A percentile compares a stretch with the other conserved stretches of the same genome.
phyloP scores from a whole-genome alignment of 106 monocot species.

The Platanthera guangdongensis region DNA sequence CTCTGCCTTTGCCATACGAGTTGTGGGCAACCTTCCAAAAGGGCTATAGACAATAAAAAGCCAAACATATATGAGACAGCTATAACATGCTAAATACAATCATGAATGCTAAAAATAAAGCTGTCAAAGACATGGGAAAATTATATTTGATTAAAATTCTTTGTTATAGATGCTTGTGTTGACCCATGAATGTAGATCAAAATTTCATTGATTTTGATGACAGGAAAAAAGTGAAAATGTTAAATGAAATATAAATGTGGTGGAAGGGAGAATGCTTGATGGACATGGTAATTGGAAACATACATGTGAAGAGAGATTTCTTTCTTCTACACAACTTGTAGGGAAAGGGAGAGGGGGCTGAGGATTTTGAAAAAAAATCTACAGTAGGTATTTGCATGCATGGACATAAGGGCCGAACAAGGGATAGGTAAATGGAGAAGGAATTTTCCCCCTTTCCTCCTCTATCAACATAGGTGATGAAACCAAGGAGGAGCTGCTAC shows the following conservation, averaged over 20 bases:
- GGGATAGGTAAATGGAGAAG: too few relatives aligned
- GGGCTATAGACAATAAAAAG: slow-evolving; percentile 22
- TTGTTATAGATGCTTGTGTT: background rate
- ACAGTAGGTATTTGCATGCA: background rate
- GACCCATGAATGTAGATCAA: background rate
- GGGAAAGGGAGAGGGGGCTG: background rate
- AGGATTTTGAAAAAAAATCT: background rate
- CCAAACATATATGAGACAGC: background rate
- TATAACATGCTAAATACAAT: background rate
- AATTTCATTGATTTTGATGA: background rate
- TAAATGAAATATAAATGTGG: too few relatives aligned
- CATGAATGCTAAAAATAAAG: background rate
- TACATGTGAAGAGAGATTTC: background rate
- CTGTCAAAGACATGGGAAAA: background rate
- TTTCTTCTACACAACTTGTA: background rate
- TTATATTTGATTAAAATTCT: background rate
- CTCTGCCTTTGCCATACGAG: slow-evolving; percentile 28
- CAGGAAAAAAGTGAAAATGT: background rate
- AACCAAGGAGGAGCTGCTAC: background rate
- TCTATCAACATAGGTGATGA: background rate
- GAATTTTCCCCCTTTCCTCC: background rate
- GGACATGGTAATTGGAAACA: background rate
- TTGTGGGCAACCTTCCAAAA: slow-evolving; percentile 27
- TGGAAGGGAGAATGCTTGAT: background rate
- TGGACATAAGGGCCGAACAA: background rate